Conservation (phyloP, 2,329 filamentous ascomycete species). For the Herpotrichia juniperi region DNA sequence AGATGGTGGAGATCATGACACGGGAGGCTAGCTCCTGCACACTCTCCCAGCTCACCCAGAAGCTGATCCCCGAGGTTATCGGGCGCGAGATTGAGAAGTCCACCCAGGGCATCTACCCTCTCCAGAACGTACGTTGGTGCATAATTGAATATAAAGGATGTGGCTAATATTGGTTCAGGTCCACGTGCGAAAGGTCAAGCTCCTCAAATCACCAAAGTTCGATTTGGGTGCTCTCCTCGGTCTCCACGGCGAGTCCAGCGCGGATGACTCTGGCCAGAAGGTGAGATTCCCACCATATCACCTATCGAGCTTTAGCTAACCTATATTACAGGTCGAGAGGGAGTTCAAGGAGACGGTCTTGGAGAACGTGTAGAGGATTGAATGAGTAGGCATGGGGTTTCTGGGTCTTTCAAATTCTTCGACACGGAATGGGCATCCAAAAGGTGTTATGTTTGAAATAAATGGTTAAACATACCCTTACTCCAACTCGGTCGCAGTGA, state of each 20-base stretch:
- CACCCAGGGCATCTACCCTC: slow-evolving; percentile 98
- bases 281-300: slow-evolving; percentile 54
- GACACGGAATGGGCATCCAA: slow-evolving; percentile 50
- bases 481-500: slow-evolving; percentile 41
- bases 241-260: slow-evolving; percentile 96
- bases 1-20: slow-evolving; percentile 99
- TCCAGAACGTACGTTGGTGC: slow-evolving; percentile 84
- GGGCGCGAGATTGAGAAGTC: slow-evolving; percentile 99
- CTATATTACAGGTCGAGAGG: slow-evolving; percentile 66
- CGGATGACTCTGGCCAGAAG: slow-evolving; percentile 97
- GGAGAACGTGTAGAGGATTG: slow-evolving; percentile 79
- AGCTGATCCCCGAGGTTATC: slow-evolving; percentile 99
- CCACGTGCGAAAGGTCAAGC: slow-evolving; percentile 99
- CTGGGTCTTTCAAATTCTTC: slow-evolving; percentile 47
- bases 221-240: slow-evolving; percentile 95
- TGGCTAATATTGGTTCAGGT: slow-evolving; percentile 64
- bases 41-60: slow-evolving; percentile 93
- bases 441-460: slow-evolving; percentile 51
- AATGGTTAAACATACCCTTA: slow-evolving; percentile 47
- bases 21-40: slow-evolving; percentile 95
- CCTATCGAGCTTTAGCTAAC: slow-evolving; percentile 10
- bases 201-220: slow-evolving; percentile 98
- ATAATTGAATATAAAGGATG: background rate
- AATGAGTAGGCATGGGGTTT: slow-evolving; percentile 45
- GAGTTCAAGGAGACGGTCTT: slow-evolving; percentile 99